A percentile compares a stretch with the other conserved stretches of the same genome.
Conservation (phyloP, 1,139 yeast species). For the Saccharomyces hybrid region DNA sequence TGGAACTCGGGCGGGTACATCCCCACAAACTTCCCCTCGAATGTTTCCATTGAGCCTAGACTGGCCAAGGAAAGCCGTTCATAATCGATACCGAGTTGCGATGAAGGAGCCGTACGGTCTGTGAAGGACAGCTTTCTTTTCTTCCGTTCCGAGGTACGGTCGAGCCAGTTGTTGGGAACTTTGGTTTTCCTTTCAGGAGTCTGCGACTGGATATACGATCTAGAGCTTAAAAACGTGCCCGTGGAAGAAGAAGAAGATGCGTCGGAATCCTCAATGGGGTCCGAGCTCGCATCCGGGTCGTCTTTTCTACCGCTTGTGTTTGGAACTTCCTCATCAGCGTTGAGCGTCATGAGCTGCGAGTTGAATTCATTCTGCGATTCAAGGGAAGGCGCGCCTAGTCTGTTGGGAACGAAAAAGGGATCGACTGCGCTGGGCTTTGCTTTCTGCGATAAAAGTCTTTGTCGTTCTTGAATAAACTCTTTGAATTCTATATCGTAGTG, state of each 20-base stretch:
- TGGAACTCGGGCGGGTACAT: not conserved
- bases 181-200: not conserved
- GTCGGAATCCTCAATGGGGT: conserved; percentile 6
- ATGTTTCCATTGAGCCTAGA: not conserved
- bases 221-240: not conserved
- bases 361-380: conserved; percentile 20
- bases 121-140: not conserved
- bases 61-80: not conserved
- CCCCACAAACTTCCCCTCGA: not conserved
- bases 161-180: not conserved
- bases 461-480: conserved; percentile 8
- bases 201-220: not conserved
- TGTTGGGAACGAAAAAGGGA: conserved; percentile 3
- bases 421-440: conserved; percentile 11
- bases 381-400: not conserved
- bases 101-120: not conserved
- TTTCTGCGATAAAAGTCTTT: not conserved
- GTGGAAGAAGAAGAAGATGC: not conserved
- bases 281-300: conserved; percentile 3
- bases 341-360: conserved; percentile 15
- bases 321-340: not conserved
- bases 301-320: conserved; percentile 1
- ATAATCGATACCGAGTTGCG: not conserved
- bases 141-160: not conserved
- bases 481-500: conserved; percentile 8